Evolutionary conservation across 352 stramenopile species (phyloP), one percentile per base, ranked within the genome.

Genomic region (Blastocystis sp.): DNA sequence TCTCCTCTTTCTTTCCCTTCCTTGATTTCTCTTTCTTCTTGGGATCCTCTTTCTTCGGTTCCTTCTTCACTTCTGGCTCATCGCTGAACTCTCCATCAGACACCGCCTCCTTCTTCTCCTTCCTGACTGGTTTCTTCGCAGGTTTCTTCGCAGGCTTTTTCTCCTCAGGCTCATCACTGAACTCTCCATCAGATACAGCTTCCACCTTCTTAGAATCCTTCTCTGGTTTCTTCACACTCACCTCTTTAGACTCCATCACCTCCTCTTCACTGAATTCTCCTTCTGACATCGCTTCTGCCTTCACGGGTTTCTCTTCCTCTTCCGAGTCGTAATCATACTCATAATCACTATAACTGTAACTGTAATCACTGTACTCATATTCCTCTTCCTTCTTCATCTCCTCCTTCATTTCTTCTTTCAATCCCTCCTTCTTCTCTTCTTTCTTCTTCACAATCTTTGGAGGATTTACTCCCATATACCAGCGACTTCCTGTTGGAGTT

Each of bases 81-180:
- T 57, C 69, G 11, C 13, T 48, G 15, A 33, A 22, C 27, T 80
- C 24, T 54, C 33, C 37, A 27, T 37, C 48, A 44, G 19, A 17
- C 54, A 70, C 35, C 33, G 73, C 82, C 33, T 90, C 48, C 53
- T 89, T 90, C 19, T 90, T 57, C 35, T 89, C 57, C 33, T 44
- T 13, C 51, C 40, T 0, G 15, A 44, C n/a, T 17, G 1, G 24
- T 40, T 69, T 56, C 51, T 87, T 33, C 27, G 51, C 30, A 13
- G 75, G 44, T 48, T 77, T 78, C 48, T 88, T 59, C 15, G 2
- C 54, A 1, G 40, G 44, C 22, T 73, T 56, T 35, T 75, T 59
- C 48, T 79, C 53, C 5, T 4, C 11, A 2, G 53, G 27, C 19
- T 87, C 76, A 6, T 69, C 56, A 19, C 5, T 30, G 27, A 40